A percentile compares a stretch with the other conserved stretches of the same genome.
Evolutionary conservation across 805 yeast genomes (phyloP).

Genomic region (Candida silvatica): DNA sequence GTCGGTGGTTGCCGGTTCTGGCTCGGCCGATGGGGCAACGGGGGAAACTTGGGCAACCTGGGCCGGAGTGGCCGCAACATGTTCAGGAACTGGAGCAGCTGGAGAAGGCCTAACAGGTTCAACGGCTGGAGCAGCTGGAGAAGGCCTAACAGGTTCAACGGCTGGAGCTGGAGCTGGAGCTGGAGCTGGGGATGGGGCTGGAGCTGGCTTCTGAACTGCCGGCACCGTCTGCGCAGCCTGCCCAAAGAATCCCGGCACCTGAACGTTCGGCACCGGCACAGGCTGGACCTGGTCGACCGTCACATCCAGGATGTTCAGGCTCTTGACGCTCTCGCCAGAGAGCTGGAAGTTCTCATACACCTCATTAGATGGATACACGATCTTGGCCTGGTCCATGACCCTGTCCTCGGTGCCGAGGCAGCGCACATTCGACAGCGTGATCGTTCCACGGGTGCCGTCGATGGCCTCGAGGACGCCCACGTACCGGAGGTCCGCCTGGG

Average conservation of each 20-base stretch:
- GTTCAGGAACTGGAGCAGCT: conserved; percentile 1
- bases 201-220: conserved; percentile 7
- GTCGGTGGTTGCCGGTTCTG: conserved; percentile 52
- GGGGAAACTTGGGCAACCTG: neutral
- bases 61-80: neutral
- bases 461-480: conserved; percentile 84
- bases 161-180: conserved; percentile 1
- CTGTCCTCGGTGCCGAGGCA: conserved; percentile 93
- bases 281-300: conserved; percentile 59
- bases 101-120: neutral
- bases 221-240: conserved; percentile 5
- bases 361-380: conserved; percentile 60
- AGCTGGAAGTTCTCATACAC: conserved; percentile 74
- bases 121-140: neutral
- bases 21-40: conserved; percentile 1
- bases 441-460: conserved; percentile 86
- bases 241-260: conserved; percentile 7
- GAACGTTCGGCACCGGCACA: conserved; percentile 28
- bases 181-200: conserved; percentile 1
- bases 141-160: neutral
- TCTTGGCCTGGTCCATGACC: conserved; percentile 56
- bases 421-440: conserved; percentile 70
- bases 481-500: conserved; percentile 68
- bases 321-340: conserved; percentile 89
- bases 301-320: conserved; percentile 72